Base-by-base conservation (phyloP, 495 filamentous ascomycete species). In the Aspergillus campestris region DNA sequence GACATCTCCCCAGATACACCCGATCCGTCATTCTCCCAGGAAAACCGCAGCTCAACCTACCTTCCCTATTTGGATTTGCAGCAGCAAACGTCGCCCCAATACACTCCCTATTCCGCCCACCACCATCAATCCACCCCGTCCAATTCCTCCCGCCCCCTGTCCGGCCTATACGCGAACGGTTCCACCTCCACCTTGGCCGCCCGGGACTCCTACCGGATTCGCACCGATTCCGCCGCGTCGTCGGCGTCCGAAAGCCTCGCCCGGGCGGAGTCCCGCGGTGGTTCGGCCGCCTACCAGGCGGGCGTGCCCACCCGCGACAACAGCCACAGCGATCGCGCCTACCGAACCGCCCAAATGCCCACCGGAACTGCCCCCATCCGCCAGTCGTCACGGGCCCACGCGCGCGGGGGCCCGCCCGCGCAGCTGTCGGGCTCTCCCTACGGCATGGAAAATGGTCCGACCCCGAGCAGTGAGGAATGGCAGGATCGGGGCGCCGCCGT, bases 401-500 rank as follows among this genome's bases (percentile, higher is more conserved):
- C 70, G 56, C 58, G 66, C 50, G 48, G 56, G 36, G 59, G 55
- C 44, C 77, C 74, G 31, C 69, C 77, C 27, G 58, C 80, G 38
- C 83, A 83, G 43, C 76, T 81, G 34, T 53, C 67, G 9, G 70
- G 67, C 9, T 61, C 70, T 6, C 72, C 77, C 18, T 84, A 87
- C 53, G 72, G 64, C 24, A 55, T 75, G 40, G 86, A 92, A 53
- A 77, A 80, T 38, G 81, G 79, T 3, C 76, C 79, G 5, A 58
- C 77, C 24, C 64, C 79, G 4, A 89, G 82, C 57, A 91, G 81
- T 58, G 91, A 95, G 45, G 91, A 96, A 38, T 96, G 92, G 92
- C 85, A 95, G 63, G 92, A 98, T 14, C 82, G 81, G 43, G 91
- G 92, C 33, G 92, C 92, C 5, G 87, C 92, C 1, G 79, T 92